These are phyloP conservation scores for Punctularia strigosozonata DNA, from an alignment of 768 basidiomycete genomes.

Conservation along the genomic window DNA sequence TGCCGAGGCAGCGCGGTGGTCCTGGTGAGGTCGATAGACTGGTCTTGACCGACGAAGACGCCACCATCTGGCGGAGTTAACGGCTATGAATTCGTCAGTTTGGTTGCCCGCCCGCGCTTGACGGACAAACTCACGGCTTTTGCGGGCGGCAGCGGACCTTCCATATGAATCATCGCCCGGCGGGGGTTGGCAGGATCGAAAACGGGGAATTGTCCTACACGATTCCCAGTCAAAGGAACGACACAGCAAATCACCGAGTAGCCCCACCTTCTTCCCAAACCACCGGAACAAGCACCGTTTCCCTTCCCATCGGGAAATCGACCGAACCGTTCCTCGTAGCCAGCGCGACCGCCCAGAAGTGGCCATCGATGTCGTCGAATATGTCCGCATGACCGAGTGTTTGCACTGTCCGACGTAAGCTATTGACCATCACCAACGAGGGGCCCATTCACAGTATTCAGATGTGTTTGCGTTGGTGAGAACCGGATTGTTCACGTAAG, in stretches of 20 bases:
- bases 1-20: conserved; percentile 14
- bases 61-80: not conserved
- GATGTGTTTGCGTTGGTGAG: conserved; percentile 14
- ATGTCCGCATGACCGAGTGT: conserved; percentile 28
- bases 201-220: conserved; percentile 12
- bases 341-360: conserved; percentile 19
- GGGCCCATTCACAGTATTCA: conserved; percentile 2
- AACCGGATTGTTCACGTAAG: conserved; percentile 13
- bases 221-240: not conserved
- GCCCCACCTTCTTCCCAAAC: conserved; percentile 15
- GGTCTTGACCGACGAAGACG: conserved; percentile 5
- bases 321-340: conserved; percentile 8
- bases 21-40: conserved; percentile 14
- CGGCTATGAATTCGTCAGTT: not conserved
- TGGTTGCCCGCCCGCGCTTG: conserved; percentile 1
- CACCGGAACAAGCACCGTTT: conserved; percentile 23
- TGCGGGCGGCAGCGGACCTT: conserved; percentile 11
- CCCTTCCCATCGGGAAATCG: conserved; percentile 19
- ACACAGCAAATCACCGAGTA: not conserved
- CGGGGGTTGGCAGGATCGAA: conserved; percentile 11
- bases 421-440: not conserved
- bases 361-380: conserved; percentile 19
- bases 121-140: not conserved
- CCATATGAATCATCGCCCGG: conserved; percentile 8
- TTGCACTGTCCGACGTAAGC: conserved; percentile 13